Base-by-base conservation (phyloP, 2,329 filamentous ascomycete genomes). In the Penicillium sp. region DNA sequence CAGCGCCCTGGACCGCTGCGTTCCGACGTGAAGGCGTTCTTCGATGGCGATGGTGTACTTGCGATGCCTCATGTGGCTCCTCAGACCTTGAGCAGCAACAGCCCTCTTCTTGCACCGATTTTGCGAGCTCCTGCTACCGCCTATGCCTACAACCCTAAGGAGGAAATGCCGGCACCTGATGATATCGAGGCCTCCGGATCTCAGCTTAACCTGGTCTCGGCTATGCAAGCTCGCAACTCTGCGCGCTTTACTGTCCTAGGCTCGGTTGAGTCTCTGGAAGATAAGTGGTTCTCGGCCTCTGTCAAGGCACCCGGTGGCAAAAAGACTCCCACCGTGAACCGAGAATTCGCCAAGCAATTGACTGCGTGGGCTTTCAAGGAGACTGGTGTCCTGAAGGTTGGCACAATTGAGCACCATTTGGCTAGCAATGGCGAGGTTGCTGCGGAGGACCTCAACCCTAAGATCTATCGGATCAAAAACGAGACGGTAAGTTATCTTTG, bases 301-400 rank as follows among this genome's bases (percentile, higher is more conserved):
- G 86, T 93, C 32, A 75, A 82, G 65, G 66, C 68, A 6, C 62
- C 70, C 9, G 62, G 55, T 32, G 72, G 70, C 39, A 79, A 79
- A 58, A 68, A 74, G 45, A 69, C 75, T 29, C 76, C 77, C 61
- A 83, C 85, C 9, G 76, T 75, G 52, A 98, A 98, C 70, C 77
- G 80, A 55, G 85, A 85, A 37, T 96, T 98, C 58, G 84, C 85
- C 13, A 82, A 84, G 67, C 80, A 84, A 56, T 65, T 98, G 39
- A 82, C 84, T n/a, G 84, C 78, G n/a, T 98, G 92, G 92, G 80
- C 89, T 0, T 98, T 98, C 73, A 82, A 94, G 68, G 92, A 98
- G 71, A 77, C 82, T 37, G 92, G 92, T 52, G 86, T 98, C 8
- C 64, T 98, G 52, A 83, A 84, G 54, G 85, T 94, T 55, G 86